Percentiles rank a stretch among this genome's conserved stretches.
Evolutionary conservation across 2,329 filamentous ascomycete species (phyloP).

Genomic region (Aspergillus sp.): DNA sequence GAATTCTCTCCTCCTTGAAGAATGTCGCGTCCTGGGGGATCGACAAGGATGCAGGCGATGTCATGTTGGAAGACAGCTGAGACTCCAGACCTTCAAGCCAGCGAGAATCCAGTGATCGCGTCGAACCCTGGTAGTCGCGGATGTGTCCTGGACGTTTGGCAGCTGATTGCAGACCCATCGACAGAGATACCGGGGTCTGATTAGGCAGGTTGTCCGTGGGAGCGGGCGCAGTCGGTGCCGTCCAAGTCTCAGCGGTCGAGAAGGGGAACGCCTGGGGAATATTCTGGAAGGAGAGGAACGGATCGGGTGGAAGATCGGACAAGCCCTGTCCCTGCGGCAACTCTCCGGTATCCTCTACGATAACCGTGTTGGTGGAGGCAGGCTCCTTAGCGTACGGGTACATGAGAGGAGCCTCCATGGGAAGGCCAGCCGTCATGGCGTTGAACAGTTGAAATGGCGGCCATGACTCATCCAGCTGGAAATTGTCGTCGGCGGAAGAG

Average conservation of each 20-base stretch:
- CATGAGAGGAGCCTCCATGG: slow-evolving; percentile 35
- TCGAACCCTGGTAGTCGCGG: slow-evolving; percentile 27
- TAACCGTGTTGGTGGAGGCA: slow-evolving; percentile 33
- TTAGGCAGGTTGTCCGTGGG: slow-evolving; percentile 11
- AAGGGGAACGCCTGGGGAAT: slow-evolving; percentile 34
- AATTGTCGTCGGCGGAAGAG: slow-evolving; percentile 42
- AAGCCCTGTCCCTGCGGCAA: slow-evolving; percentile 32
- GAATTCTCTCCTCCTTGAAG: slow-evolving; percentile 21
- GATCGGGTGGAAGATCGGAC: slow-evolving; percentile 33
- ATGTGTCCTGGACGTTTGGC: slow-evolving; percentile 24
- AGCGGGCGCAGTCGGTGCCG: slow-evolving; percentile 22
- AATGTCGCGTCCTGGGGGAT: slow-evolving; percentile 20
- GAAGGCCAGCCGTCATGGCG: slow-evolving; percentile 33
- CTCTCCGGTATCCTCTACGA: slow-evolving; percentile 40
- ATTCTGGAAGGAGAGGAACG: slow-evolving; percentile 34
- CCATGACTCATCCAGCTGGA: slow-evolving; percentile 41
- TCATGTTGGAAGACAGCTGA: slow-evolving; percentile 34
- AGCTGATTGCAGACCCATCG: slow-evolving; percentile 25
- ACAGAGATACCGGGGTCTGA: slow-evolving; percentile 12
- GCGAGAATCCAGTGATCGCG: slow-evolving; percentile 36
- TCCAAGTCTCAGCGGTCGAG: slow-evolving; percentile 31
- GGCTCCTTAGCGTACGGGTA: slow-evolving; percentile 38
- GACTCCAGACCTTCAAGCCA: slow-evolving; percentile 39
- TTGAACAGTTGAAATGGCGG: slow-evolving; percentile 41
- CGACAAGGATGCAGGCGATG: slow-evolving; percentile 28